Base-by-base conservation (phyloP, 148 eudicot genomes). In the Tetragonia tetragonoides region DNA sequence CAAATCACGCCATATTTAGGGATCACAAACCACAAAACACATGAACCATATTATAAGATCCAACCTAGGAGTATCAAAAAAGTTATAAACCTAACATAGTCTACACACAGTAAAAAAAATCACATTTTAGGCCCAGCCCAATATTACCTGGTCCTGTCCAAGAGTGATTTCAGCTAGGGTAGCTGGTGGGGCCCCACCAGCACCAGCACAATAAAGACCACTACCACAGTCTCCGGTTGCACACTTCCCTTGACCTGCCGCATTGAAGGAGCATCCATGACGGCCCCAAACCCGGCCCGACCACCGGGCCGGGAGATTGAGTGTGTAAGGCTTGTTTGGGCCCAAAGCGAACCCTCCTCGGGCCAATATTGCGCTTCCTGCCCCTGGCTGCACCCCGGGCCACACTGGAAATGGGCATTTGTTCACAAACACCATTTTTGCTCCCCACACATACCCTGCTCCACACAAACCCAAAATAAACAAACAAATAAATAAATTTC, bases 191-290 rank as follows among this genome's bases (percentile, higher is more conserved):
- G 87, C 79, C 7, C 99, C 99, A 34, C 99, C 99, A 53, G 89
- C 75, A 61, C 98, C 98, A 67, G 89, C 88, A 74, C 98, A 95
- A 83, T 66, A 91, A 8, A 95, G 91, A 56, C 87, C 46, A 1
- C 92, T 92, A 44, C 97, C 98, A 57, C 98, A 95, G 87, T 95
- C 98, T 8, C 98, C 97, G 20, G 98, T 95, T 70, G 94, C 94
- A 74, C 98, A 95, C 10, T 78, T 78, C 10, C 98, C 98, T 3
- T 75, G 87, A 16, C 97, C 95, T 16, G 84, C n/a, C 20, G 87
- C 79, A 79, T 95, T 85, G 57, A 95, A 95, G 24, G 84, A 54
- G 83, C 98, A 95, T 57, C 94, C 98, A 78, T 90, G 90, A 3
- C 98, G 88, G 46, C 98, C 98, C 98, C 98, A 92, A 21, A 95